Evolutionary conservation across 2,329 filamentous ascomycete genomes (phyloP).

Genomic region (Neoscytalidium dimidiatum): DNA sequence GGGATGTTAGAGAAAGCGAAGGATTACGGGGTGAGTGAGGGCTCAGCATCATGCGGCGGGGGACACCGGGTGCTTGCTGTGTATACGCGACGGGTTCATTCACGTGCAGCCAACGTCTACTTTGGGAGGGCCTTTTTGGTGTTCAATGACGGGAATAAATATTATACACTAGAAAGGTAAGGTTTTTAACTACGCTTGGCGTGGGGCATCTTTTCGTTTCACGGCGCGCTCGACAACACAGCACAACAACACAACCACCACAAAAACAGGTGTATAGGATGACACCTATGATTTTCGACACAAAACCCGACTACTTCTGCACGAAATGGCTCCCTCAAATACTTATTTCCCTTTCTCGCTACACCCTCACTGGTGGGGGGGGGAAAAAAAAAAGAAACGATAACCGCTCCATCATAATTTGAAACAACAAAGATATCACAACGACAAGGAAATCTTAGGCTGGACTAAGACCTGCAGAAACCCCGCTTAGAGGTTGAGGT

Average conservation of each 20-base stretch:
- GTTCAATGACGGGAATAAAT: not conserved
- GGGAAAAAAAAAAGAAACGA: no score
- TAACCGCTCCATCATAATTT: slow-evolving; percentile 9
- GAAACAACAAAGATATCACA: not conserved
- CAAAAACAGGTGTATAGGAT: not conserved
- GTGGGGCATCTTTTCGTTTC: not conserved
- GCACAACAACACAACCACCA: not conserved
- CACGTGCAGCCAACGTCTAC: no score
- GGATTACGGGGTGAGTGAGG: no score
- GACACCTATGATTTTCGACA: slow-evolving; percentile 1
- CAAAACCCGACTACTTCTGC: not conserved
- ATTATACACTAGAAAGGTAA: slow-evolving; percentile 15
- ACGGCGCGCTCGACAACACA: not conserved
- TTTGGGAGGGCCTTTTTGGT: no score
- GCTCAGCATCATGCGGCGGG: no score
- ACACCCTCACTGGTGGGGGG: not conserved
- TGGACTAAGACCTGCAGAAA: not conserved
- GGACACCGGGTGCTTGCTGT: no score
- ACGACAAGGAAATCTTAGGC: not conserved
- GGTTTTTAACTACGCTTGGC: not conserved
- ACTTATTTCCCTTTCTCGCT: not conserved
- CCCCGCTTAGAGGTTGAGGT: slow-evolving; percentile 16
- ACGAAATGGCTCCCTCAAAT: not conserved
- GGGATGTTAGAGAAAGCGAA: not conserved
- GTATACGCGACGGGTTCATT: no score